These are phyloP conservation scores for Santalum album DNA, from an alignment of 164 flowering plant genomes.

Conservation along the genomic window DNA sequence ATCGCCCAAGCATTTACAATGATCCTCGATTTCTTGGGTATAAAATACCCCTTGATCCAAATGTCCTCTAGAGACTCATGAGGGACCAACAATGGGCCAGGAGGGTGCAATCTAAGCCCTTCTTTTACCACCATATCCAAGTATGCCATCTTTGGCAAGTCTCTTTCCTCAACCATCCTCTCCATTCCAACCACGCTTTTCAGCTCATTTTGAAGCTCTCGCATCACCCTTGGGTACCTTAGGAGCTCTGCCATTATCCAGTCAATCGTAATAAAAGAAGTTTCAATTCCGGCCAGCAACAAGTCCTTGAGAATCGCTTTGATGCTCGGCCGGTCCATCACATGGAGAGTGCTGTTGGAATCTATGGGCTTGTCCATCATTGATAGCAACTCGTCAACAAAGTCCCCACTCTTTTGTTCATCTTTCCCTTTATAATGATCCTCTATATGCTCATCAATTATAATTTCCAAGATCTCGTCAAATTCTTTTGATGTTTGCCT, in stretches of 20 bases:
- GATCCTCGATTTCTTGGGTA: constrained; percentile 20
- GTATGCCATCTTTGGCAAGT: constrained; percentile 17
- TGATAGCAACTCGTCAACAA: constrained; percentile 11
- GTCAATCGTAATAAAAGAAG: neutral
- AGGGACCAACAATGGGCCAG: constrained; percentile 21
- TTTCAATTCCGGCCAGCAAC: neutral
- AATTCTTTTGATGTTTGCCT: neutral
- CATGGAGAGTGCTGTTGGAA: neutral
- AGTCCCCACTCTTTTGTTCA: neutral
- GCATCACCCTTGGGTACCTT: constrained; percentile 7
- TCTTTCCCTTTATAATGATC: neutral
- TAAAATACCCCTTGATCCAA: constrained; percentile 13
- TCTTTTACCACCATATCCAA: constrained; percentile 28
- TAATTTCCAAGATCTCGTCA: constrained; percentile 8
- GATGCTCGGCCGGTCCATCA: neutral
- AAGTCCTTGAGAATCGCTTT: neutral
- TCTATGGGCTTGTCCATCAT: neutral
- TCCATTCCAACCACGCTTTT: constrained; percentile 10
- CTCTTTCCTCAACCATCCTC: constrained; percentile 16
- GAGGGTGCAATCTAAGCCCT: constrained; percentile 26
- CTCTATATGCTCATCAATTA: constrained; percentile 12
- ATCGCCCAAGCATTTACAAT: constrained; percentile 24
- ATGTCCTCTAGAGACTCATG: constrained; percentile 19
- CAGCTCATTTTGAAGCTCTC: constrained; percentile 15
- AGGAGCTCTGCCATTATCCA: neutral